Conservation (phyloP, 139 green algal species). For the Yamagishiella unicocca region DNA sequence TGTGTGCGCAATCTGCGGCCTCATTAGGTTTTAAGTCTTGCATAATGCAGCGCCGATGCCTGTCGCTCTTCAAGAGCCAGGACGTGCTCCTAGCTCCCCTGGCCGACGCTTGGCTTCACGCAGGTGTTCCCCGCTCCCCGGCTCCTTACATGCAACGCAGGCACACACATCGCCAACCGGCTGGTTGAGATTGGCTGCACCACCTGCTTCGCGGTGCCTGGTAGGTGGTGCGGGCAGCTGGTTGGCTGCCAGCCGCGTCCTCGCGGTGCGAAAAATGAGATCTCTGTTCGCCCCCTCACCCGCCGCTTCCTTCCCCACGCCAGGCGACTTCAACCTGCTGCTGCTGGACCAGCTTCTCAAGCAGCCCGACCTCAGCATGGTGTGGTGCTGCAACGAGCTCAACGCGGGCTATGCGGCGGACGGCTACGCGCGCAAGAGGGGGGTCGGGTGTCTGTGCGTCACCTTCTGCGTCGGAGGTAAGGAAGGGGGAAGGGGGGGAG, state of each 20-base stretch:
- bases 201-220: constrained; percentile 48
- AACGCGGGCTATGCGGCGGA: constrained; percentile 91
- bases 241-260: too few species aligned
- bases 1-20: too few species aligned
- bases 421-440: constrained; percentile 79
- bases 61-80: too few species aligned
- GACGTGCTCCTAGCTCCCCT: too few species aligned
- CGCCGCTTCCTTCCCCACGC: not conserved
- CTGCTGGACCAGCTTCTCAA: constrained; percentile 75
- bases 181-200: constrained; percentile 71
- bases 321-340: constrained; percentile 75
- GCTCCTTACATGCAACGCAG: not conserved
- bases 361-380: constrained; percentile 39
- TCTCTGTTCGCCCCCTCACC: not conserved
- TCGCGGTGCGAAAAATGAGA: not conserved
- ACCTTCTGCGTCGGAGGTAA: constrained; percentile 84
- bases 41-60: too few species aligned
- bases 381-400: constrained; percentile 88
- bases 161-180: constrained; percentile 62
- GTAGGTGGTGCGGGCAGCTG: too few species aligned
- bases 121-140: too few species aligned
- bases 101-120: too few species aligned
- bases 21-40: too few species aligned
- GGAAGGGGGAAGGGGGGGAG: not conserved
- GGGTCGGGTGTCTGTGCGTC: constrained; percentile 74